Conservation (phyloP, 352 stramenopile genomes). For the Globisporangium sylvaticum region DNA sequence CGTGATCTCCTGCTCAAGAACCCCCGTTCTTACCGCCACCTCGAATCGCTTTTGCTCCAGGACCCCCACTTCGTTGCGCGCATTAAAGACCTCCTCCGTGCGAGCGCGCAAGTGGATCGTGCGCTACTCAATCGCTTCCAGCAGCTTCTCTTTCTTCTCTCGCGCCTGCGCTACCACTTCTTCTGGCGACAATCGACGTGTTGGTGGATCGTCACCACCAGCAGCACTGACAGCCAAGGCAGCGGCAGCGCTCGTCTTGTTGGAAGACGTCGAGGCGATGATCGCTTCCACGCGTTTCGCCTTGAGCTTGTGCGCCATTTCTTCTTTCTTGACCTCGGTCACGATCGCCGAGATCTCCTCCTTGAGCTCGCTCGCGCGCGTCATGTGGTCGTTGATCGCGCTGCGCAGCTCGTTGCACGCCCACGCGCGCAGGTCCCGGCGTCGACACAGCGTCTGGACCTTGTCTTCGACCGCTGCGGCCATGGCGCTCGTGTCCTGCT, state of each 20-base stretch:
- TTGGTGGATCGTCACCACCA: not conserved
- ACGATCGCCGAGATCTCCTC: constrained; percentile 42
- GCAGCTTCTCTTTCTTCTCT: constrained; percentile 11
- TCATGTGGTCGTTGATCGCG: constrained; percentile 50
- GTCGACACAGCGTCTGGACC: constrained; percentile 33
- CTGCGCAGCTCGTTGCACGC: constrained; percentile 50
- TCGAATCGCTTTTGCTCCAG: constrained; percentile 26
- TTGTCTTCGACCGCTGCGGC: constrained; percentile 32
- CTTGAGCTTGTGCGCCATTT: constrained; percentile 47
- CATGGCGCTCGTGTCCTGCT: not conserved
- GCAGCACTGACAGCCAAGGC: not conserved
- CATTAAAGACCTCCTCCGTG: constrained; percentile 63
- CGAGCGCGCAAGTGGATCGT: constrained; percentile 29
- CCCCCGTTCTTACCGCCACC: constrained; percentile 22
- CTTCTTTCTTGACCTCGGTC: constrained; percentile 51
- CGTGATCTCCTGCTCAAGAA: constrained; percentile 31
- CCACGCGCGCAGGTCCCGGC: constrained; percentile 47
- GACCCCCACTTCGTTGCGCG: constrained; percentile 35
- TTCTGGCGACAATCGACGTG: not conserved
- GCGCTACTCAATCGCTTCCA: constrained; percentile 28
- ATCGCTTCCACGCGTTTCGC: constrained; percentile 40
- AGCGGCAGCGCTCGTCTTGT: not conserved
- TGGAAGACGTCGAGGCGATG: not conserved
- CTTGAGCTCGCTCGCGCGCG: constrained; percentile 55
- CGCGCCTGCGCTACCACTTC: constrained; percentile 2